Evolutionary conservation across 192 early-diverging fungal genomes (phyloP), one percentile per base, ranked within the genome.

Genomic region (Entrophospora sp.): DNA sequence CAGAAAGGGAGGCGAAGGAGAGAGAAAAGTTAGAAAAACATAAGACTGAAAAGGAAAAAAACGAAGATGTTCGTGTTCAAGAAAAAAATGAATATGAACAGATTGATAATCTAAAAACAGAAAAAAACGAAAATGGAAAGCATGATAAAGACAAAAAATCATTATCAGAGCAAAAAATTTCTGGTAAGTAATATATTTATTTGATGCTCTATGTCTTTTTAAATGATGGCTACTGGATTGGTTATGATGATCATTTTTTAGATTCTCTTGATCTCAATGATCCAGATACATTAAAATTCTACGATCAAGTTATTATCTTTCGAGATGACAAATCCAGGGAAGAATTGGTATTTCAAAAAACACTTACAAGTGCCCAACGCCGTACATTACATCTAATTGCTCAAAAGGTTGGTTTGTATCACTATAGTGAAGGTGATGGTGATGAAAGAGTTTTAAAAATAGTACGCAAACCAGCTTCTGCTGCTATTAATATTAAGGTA

Each of bases 221-320:
- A 37, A 35, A 37, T 59, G n/a, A n/a, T n/a, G n/a, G n/a, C n/a
- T n/a, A n/a, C n/a, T n/a, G n/a, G n/a, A n/a, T n/a, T n/a, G n/a
- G n/a, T n/a, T n/a, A n/a, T n/a, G n/a, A n/a, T n/a, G n/a, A n/a
- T n/a, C n/a, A n/a, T n/a, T n/a, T n/a, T n/a, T n/a, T n/a, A n/a
- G 42, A 73, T 31, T 69, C 73, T 35, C 77, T 90, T 53, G 85
- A 90, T 57, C 70, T 90, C 53, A 88, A 88, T 63, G 84, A 90
- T 73, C 74, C 81, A 18, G 83, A 82, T 52, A 87, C 86, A 9
- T 74, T 87, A 30, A 76, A 80, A 43, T 79, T 88, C 42, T 90
- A 90, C 71, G 86, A 87, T 35, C 79, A 83, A 55, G 70, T 90
- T 57, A 79, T 86, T 48, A 78, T 83, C 40, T 90, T 90, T 69